Base-by-base conservation (phyloP, 495 filamentous ascomycete genomes). In the Aspergillus affinis region DNA sequence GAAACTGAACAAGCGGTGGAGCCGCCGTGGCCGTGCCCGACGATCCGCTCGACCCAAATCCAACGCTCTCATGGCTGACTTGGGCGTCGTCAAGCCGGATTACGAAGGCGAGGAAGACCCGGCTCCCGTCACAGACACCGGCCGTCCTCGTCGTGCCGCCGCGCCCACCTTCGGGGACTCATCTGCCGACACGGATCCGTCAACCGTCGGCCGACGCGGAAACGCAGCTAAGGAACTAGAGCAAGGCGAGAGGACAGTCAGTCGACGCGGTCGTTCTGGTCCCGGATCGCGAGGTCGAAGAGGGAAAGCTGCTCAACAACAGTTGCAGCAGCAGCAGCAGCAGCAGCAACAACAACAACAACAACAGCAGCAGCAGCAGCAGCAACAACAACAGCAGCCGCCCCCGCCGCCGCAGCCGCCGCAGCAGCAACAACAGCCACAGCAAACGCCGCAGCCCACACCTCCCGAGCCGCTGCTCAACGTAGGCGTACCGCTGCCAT, bases 31-130 rank as follows among this genome's bases (percentile, higher is more conserved):
- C 57, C 80, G 86, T 44, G 85, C 81, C 58, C 83, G 72, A 62
- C 68, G 70, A 65, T 76, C 76, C 52, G 64, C 74, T 54, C 86
- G 90, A 52, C 86, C 88, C 46, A 85, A 88, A 62, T 88, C 90
- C 12, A 92, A 86, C 65, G 88, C 87, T 8, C 73, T 95, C 54
- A 90, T 92, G 59, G 86, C 88, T 3, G 87, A 91, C 65, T 78
- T 93, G 58, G 86, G 86, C 51, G 79, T 78, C 4, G 81, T 78
- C 50, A 78, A 76, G 48, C 75, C 81, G 6, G 82, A 87, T 51
- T 81, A 78, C n/a, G 83, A 86, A 51, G 77, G 77, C 53, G 84
- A 83, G 32, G 77, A 82, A 44, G 81, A 80, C 47, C 75, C 69
- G 20, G 67, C 79, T 29, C 73, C 82, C 30, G 81, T 88, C 20